Base-by-base conservation (phyloP, 495 filamentous ascomycete genomes). In the Collariella sp. region DNA sequence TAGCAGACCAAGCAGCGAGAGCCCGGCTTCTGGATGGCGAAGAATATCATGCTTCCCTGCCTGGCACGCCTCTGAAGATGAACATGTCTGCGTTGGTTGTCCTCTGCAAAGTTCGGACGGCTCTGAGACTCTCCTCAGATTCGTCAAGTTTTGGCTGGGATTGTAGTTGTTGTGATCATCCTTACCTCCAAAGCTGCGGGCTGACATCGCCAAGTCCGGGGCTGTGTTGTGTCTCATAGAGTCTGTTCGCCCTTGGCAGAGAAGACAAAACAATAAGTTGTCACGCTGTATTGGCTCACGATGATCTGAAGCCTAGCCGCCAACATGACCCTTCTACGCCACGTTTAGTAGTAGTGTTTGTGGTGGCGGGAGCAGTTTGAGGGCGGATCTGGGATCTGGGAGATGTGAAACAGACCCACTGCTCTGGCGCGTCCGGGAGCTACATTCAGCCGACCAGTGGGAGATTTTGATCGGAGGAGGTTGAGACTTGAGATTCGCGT, bases 391-490 rank as follows among this genome's bases (percentile, higher is more conserved):
- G 58, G 52, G 23, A 55, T 5, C 23, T 22, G 18, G 18, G 23
- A 13, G 22, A 39, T n/a, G 38, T 58, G 61, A 58, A 63, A 63
- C 61, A 43, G 55, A 36, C 52, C 52, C 58, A 52, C 54, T 24
- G 29, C 19, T n/a, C 52, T 59, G 56, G 50, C 16, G 49, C 41
- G 20, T 22, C 16, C 56, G 56, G 50, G 10, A 57, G 41, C 18
- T 2, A 33, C 22, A 38, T 5, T 43, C 43, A 45, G 42, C 23
- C 20, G 51, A 38, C 54, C 50, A 55, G 31, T 59, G 46, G 51
- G 51, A 26, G 36, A 44, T 48, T 50, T 57, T 47, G 31, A 22
- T 22, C 1, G 7, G 10, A 11, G 35, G 7, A 16, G 24, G 15
- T 11, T 24, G 10, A 13, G 35, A 7, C 10, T 12, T 3, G 35